Percentiles rank a stretch among this genome's conserved stretches.
Evolutionary conservation across 1,284 basidiomycete genomes (phyloP).

Genomic region (Ceratobasidium sp.): DNA sequence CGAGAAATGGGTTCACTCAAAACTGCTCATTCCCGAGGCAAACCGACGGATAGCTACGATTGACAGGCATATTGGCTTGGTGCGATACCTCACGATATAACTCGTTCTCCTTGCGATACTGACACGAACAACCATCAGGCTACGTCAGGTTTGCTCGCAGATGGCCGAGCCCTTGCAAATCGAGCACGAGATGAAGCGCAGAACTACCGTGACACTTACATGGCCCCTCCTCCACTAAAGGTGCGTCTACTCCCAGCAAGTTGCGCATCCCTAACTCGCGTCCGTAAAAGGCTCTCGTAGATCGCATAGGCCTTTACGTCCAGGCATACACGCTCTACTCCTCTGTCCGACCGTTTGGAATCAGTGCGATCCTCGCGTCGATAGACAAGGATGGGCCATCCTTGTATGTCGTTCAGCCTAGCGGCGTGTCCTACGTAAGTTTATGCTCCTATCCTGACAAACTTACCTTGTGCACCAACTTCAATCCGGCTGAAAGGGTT

Average conservation of each 20-base stretch:
- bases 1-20: slow-evolving; percentile 98
- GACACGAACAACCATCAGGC: slow-evolving; percentile 67
- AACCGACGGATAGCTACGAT: slow-evolving; percentile 95
- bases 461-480: slow-evolving; percentile 9
- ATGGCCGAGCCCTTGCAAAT: slow-evolving; percentile 91
- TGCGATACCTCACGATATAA: slow-evolving; percentile 58
- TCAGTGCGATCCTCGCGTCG: slow-evolving; percentile 91
- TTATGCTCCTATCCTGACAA: background rate
- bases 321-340: slow-evolving; percentile 99
- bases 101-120: background rate
- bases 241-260: slow-evolving; percentile 59
- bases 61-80: slow-evolving; percentile 94
- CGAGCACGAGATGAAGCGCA: slow-evolving; percentile 89
- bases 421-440: slow-evolving; percentile 90
- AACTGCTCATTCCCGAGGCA: slow-evolving; percentile 92
- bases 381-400: slow-evolving; percentile 91
- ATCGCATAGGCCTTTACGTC: slow-evolving; percentile 89
- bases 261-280: background rate
- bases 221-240: slow-evolving; percentile 84
- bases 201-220: slow-evolving; percentile 82
- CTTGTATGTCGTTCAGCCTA: slow-evolving; percentile 94
- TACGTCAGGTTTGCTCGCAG: slow-evolving; percentile 93
- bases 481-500: slow-evolving; percentile 70
- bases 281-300: slow-evolving; percentile 75
- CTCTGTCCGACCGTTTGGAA: slow-evolving; percentile 96